These are phyloP conservation scores for Flaveria ramosissima DNA, from an alignment of 129 eudicot species.

Conservation along the genomic window DNA sequence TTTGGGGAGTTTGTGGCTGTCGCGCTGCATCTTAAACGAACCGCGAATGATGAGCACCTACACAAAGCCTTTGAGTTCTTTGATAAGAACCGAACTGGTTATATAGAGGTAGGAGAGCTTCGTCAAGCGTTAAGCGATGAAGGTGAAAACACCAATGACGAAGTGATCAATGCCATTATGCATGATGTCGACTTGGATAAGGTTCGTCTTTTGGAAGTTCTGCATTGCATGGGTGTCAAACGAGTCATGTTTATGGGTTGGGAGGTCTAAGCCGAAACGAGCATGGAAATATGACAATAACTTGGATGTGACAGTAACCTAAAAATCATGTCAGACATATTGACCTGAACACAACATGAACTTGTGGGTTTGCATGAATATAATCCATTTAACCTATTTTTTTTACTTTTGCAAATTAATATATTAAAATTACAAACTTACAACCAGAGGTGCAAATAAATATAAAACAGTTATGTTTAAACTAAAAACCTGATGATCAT, in stretches of 20 bases:
- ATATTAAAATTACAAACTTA: too few species aligned
- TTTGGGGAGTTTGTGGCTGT: slow-evolving; percentile 74
- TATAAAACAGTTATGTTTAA: too few species aligned
- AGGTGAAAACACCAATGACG: slow-evolving; percentile 48
- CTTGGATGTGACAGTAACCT: too few species aligned
- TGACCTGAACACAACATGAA: too few species aligned
- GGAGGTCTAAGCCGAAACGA: not conserved
- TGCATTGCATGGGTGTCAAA: not conserved
- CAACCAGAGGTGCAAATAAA: too few species aligned
- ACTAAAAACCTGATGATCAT: too few species aligned
- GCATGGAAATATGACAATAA: too few species aligned
- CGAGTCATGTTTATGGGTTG: not conserved
- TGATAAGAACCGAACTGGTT: slow-evolving; percentile 51
- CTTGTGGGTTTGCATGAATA: too few species aligned
- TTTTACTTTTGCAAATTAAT: too few species aligned
- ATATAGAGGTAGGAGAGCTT: slow-evolving; percentile 65
- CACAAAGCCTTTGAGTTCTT: slow-evolving; percentile 62
- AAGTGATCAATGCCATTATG: slow-evolving; percentile 53
- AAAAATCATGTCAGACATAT: too few species aligned
- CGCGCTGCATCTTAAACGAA: slow-evolving; percentile 58
- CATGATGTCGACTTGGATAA: slow-evolving; percentile 58
- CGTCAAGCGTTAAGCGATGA: slow-evolving; percentile 56
- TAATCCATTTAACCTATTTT: too few species aligned
- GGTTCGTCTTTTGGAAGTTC: slow-evolving; percentile 33
- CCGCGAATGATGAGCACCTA: slow-evolving; percentile 71